Conservation (phyloP, 164 flowering plant genomes). For the Houttuynia cordata region DNA sequence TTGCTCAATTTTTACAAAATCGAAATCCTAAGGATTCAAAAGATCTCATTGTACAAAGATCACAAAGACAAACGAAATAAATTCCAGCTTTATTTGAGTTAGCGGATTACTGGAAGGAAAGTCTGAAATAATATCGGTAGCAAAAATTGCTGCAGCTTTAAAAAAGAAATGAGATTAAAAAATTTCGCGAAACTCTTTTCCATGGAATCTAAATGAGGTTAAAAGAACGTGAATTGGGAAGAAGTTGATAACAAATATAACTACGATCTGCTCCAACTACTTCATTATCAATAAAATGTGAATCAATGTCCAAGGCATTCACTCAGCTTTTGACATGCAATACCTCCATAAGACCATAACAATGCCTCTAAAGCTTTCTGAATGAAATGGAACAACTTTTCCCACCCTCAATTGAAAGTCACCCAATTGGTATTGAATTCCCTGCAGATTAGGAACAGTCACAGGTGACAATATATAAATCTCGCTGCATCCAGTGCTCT, state of each 20-base stretch:
- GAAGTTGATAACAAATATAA: neutral
- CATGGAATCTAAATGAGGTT: too few species aligned
- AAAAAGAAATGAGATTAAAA: too few species aligned
- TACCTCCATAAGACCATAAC: constrained; percentile 94
- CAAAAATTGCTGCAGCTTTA: too few species aligned
- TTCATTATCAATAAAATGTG: too few species aligned
- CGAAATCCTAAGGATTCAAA: too few species aligned
- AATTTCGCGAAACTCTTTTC: too few species aligned
- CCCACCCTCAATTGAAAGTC: constrained; percentile 85
- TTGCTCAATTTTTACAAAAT: neutral
- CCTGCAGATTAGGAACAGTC: constrained; percentile 24
- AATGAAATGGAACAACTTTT: constrained; percentile 51
- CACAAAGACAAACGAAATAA: too few species aligned
- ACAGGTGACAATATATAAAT: neutral
- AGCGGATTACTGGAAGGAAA: too few species aligned
- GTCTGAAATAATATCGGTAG: too few species aligned
- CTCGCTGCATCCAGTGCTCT: neutral
- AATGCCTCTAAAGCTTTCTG: constrained; percentile 77
- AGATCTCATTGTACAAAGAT: too few species aligned
- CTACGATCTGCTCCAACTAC: neutral
- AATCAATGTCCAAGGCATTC: neutral
- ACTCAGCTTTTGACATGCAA: neutral
- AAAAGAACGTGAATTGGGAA: neutral
- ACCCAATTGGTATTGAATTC: constrained; percentile 75
- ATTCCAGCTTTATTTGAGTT: too few species aligned